Percentiles rank a stretch among this genome's conserved stretches.
Evolutionary conservation across 305 asterid genomes (phyloP).

Genomic region (Solanum hybrid): DNA sequence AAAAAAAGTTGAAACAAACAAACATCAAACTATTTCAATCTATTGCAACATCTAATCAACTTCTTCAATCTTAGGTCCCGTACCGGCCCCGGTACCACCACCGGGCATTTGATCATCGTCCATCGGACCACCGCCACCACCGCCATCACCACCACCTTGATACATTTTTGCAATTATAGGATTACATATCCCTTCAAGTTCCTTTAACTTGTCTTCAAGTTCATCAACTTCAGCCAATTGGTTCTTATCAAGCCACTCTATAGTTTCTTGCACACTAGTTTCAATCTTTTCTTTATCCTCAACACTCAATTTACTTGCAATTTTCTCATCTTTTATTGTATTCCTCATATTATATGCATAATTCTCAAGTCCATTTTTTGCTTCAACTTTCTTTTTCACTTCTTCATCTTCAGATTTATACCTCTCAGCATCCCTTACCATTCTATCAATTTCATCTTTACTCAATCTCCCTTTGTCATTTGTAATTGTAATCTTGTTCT

Average conservation of each 20-base stretch:
- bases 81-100: slow-evolving; percentile 14
- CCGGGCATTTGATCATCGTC: slow-evolving; percentile 21
- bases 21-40: background rate
- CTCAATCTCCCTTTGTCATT: slow-evolving; percentile 48
- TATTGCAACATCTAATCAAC: slow-evolving; percentile 23
- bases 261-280: slow-evolving; percentile 32
- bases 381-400: slow-evolving; percentile 54
- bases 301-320: slow-evolving; percentile 20
- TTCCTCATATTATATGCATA: slow-evolving; percentile 58
- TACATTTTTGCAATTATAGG: slow-evolving; percentile 50
- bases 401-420: slow-evolving; percentile 50
- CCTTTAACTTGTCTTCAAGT: slow-evolving; percentile 48
- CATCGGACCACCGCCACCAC: slow-evolving; percentile 17
- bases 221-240: slow-evolving; percentile 61
- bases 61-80: slow-evolving; percentile 56
- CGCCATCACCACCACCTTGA: slow-evolving; percentile 19
- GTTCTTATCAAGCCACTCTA: slow-evolving; percentile 50
- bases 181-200: slow-evolving; percentile 38
- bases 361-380: slow-evolving; percentile 37
- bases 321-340: slow-evolving; percentile 50
- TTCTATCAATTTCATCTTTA: slow-evolving; percentile 43
- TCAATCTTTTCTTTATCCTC: slow-evolving; percentile 39
- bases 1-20: background rate
- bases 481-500: slow-evolving; percentile 51
- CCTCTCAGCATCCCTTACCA: slow-evolving; percentile 52